Percentiles rank a stretch among this genome's conserved stretches.
Conservation (phyloP, 192 early-diverging fungal species). For the Entomortierella lignicola region DNA sequence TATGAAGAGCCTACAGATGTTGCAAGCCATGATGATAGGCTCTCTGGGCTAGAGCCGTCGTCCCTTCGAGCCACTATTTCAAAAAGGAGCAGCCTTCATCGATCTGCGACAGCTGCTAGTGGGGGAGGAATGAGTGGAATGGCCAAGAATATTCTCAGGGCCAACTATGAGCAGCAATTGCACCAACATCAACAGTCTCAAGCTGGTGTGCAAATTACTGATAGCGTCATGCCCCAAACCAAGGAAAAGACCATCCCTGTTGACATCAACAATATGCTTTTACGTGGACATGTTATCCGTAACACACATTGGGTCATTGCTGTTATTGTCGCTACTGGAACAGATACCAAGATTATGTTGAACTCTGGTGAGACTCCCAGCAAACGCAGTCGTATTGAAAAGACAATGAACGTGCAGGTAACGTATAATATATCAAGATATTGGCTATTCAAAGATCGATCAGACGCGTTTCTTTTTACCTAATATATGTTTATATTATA, state of each 20-base stretch:
- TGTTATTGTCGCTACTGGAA: constrained; percentile 84
- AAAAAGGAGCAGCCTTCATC: constrained; percentile 33
- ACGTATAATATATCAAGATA: no score
- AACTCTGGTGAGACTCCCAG: constrained; percentile 92
- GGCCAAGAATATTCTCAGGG: constrained; percentile 42
- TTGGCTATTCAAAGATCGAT: no score
- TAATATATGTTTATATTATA: not conserved
- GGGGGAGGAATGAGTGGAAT: constrained; percentile 27
- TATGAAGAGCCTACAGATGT: constrained; percentile 16
- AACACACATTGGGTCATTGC: constrained; percentile 95
- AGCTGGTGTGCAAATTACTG: no score
- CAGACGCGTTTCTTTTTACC: no score
- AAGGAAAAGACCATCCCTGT: constrained; percentile 69
- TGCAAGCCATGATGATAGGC: not conserved
- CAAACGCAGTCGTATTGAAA: constrained; percentile 91
- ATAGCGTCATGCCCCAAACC: no score
- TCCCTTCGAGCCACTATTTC: constrained; percentile 1
- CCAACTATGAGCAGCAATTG: constrained; percentile 46
- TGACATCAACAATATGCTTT: constrained; percentile 82
- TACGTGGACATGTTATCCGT: constrained; percentile 88
- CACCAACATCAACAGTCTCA: constrained; percentile 18
- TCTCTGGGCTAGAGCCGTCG: constrained; percentile 4
- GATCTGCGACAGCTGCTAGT: constrained; percentile 18
- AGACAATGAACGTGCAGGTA: constrained; percentile 83
- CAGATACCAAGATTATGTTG: constrained; percentile 91